Evolutionary conservation across 257 asterid species (phyloP).

Genomic region (Solanum clarkiae): DNA sequence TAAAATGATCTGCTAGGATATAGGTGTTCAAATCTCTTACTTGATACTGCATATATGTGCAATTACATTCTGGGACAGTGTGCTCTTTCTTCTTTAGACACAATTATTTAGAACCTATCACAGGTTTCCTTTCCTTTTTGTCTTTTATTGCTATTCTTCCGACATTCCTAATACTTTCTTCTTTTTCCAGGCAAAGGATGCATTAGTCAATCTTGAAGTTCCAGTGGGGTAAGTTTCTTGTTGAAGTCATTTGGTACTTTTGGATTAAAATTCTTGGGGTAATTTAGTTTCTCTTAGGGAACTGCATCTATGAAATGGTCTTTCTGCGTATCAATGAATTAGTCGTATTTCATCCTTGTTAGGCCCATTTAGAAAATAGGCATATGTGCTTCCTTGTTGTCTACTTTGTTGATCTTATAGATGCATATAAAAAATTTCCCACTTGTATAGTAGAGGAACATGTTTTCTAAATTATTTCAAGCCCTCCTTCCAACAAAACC

Average conservation of each 20-base stretch:
- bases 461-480: background rate
- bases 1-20: background rate
- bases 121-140: no score
- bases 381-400: background rate
- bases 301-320: background rate
- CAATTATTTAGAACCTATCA: background rate
- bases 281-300: background rate
- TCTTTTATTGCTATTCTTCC: background rate
- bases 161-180: background rate
- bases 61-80: background rate
- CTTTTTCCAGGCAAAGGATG: constrained; percentile 58
- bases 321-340: background rate
- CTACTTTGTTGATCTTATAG: background rate
- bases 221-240: constrained; percentile 64
- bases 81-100: background rate
- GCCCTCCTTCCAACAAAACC: background rate
- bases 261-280: background rate
- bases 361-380: background rate
- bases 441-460: background rate
- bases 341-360: background rate
- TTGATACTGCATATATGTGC: background rate
- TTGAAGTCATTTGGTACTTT: background rate
- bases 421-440: background rate
- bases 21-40: background rate
- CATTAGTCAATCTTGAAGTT: constrained; percentile 67